Conservation (phyloP, 2,329 filamentous ascomycete species). For the Botrytis pseudocinerea region DNA sequence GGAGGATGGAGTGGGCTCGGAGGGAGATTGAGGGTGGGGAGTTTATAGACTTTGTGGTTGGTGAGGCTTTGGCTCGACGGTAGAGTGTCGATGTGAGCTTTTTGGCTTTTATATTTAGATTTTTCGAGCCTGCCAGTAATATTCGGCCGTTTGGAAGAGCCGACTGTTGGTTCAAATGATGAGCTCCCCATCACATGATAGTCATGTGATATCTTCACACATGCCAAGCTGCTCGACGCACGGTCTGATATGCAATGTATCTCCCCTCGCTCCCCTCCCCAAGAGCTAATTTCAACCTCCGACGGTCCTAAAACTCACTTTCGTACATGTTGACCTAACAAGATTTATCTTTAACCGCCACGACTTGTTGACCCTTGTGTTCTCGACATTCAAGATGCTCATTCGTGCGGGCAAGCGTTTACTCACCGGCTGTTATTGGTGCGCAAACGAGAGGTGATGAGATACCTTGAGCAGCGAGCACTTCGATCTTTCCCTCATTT, state of each 20-base stretch:
- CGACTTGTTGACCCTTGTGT: neutral
- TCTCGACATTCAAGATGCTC: neutral
- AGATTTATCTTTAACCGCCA: neutral
- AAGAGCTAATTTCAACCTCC: too few species aligned
- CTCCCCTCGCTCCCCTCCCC: neutral
- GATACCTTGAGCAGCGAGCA: neutral
- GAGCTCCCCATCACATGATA: too few species aligned
- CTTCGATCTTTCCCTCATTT: neutral
- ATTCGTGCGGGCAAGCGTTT: neutral
- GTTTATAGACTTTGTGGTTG: neutral
- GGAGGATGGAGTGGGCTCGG: constrained; percentile 8
- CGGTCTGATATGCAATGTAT: too few species aligned
- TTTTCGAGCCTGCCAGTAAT: too few species aligned
- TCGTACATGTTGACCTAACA: neutral
- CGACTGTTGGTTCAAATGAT: too few species aligned
- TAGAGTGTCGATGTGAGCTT: too few species aligned
- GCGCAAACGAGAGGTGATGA: neutral
- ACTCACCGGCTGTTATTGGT: neutral
- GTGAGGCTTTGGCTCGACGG: neutral
- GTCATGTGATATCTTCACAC: too few species aligned
- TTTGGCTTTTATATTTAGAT: too few species aligned
- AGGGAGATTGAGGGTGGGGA: constrained; percentile 7
- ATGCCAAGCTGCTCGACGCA: neutral
- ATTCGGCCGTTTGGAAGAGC: too few species aligned
- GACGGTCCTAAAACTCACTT: too few species aligned